Evolutionary conservation across 2,329 filamentous ascomycete species (phyloP).

Genomic region (Fusarium beomiforme): DNA sequence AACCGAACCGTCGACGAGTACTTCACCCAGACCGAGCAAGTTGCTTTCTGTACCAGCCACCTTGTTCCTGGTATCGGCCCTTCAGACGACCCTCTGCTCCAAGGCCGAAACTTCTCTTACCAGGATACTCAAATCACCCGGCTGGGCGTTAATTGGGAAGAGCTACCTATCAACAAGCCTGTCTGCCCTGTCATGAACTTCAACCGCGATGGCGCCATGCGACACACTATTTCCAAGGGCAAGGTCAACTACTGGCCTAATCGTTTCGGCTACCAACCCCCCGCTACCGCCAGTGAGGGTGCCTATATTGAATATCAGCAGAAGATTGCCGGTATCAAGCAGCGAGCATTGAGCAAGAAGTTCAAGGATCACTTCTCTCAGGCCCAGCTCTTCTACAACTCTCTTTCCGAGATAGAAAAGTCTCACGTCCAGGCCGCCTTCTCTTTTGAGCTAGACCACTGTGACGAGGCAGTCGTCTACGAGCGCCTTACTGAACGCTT

Average conservation of each 20-base stretch:
- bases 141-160: conserved; percentile 79
- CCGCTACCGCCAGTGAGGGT: conserved; percentile 69
- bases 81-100: conserved; percentile 77
- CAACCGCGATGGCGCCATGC: conserved; percentile 77
- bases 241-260: conserved; percentile 73
- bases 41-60: conserved; percentile 83
- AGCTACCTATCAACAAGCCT: conserved; percentile 80
- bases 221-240: conserved; percentile 76
- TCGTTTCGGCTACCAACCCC: conserved; percentile 71
- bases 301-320: conserved; percentile 73
- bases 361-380: conserved; percentile 83
- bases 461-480: conserved; percentile 81
- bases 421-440: conserved; percentile 77
- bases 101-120: conserved; percentile 77
- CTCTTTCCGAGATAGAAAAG: conserved; percentile 73
- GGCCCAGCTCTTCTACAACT: conserved; percentile 87
- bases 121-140: conserved; percentile 75
- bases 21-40: conserved; percentile 85
- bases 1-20: conserved; percentile 85
- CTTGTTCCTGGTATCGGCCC: conserved; percentile 82
- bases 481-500: conserved; percentile 74
- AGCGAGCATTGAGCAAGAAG: conserved; percentile 74
- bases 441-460: conserved; percentile 83
- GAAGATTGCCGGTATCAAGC: conserved; percentile 76
- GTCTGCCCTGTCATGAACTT: conserved; percentile 80